Base-by-base conservation (phyloP, 148 eudicot species). In the Camellia lanceoleosa region DNA sequence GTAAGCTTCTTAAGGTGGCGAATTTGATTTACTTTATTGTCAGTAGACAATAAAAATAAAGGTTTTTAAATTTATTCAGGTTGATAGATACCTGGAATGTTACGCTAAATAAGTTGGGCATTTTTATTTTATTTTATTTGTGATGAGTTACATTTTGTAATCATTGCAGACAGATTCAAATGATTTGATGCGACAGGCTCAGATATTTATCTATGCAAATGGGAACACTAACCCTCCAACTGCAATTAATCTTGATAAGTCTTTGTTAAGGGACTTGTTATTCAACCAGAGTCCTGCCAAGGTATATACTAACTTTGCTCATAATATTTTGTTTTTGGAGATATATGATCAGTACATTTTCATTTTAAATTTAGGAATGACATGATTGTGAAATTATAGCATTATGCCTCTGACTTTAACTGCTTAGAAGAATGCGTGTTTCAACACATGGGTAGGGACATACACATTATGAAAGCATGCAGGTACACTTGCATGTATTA, bases 251-350 rank as follows among this genome's bases (percentile, higher is more conserved):
- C 87, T 93, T 64, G 88, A 92, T 85, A 95, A 88, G 83, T 80
- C 94, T 15, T 84, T 90, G 61, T 68, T 95, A 68, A 93, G 77
- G 81, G 97, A 95, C 72, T 79, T 95, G 86, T 82, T 95, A 75
- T 95, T 95, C 84, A 95, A 92, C 89, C 97, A 93, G 82, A 90
- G 99, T 83, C 94, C 99, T 54, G 78, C 94, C 42, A 95, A 93
- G 99, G 99, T 95, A 86, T 20, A 7, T 20, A 66, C 7, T 14
- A 42, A 41, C 64, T 52, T 30, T 19, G 70, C 66, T 30, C 8
- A 55, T 79, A 19, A 6, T 67, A 10, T 44, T 30, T 30, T 5
- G 2, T 67, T 66, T 4, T 5, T 6, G 7, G 5, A 12, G 2
- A 56, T 5, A 41, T 58, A 72, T 59, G 30, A 9, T 38, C 51